Percentiles rank a stretch among this genome's conserved stretches.
phyloP scores from a whole-genome alignment of 2,329 filamentous ascomycete genomes.

The Diaporthe velutina region DNA sequence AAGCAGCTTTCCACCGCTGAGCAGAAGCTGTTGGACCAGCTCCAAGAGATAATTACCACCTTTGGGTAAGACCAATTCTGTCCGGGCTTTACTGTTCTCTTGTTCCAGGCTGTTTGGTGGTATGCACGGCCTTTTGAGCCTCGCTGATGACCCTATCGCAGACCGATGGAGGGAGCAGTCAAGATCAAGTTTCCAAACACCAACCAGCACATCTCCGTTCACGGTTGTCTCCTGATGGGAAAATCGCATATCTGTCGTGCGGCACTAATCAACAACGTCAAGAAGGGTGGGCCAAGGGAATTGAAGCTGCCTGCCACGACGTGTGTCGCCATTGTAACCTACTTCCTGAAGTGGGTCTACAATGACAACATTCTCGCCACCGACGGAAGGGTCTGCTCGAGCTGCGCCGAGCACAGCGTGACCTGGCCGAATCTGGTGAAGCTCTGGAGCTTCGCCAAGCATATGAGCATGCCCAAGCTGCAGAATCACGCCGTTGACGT shows the following conservation, averaged over 20 bases:
- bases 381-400: not conserved
- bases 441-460: constrained; percentile 9
- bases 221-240: not conserved
- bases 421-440: not conserved
- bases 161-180: not conserved
- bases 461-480: not conserved
- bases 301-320: not conserved
- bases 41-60: not conserved
- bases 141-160: not conserved
- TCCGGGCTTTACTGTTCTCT: not conserved
- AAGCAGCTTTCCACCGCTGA: not conserved
- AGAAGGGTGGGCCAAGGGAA: not conserved
- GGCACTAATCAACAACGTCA: not conserved
- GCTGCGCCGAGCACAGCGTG: not conserved
- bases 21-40: not conserved
- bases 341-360: constrained; percentile 12
- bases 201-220: not conserved
- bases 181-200: not conserved
- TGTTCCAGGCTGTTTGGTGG: not conserved
- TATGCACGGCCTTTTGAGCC: too few relatives aligned
- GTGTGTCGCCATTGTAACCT: not conserved
- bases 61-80: not conserved
- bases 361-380: not conserved
- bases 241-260: not conserved
- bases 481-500: not conserved